Base-by-base conservation (phyloP, 495 filamentous ascomycete genomes). In the Terfezia claveryi region DNA sequence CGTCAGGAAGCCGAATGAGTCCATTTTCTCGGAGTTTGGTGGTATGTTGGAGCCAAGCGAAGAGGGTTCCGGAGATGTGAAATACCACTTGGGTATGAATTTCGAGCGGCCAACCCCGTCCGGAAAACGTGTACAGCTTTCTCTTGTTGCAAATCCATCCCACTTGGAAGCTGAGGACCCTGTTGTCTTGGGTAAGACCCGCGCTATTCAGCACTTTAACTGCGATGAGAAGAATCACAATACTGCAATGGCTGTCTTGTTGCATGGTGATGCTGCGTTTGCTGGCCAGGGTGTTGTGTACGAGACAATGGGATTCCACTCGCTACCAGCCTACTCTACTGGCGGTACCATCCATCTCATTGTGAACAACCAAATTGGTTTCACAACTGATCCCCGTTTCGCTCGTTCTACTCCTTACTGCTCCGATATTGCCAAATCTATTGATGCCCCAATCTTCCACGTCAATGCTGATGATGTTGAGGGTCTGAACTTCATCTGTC, bases 341-440 rank as follows among this genome's bases (percentile, higher is more conserved):
- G 91, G 91, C 63, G 91, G 91, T 63, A 98, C 91, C 53, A 86
- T 98, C 67, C 91, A 98, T 71, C 73, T 98, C 59, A 80, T 98
- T 51, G 87, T 96, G 61, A 98, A 98, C 79, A 98, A 98, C 76
- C 91, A 98, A 74, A 98, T 98, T 68, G 91, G 91, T 67, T 98
- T 98, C 76, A 98, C 91, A 54, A 98, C 91, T n/a, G 91, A 98
- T 68, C 91, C 91, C 60, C 87, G 91, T 56, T 96, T 89, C 68
- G 78, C 91, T 61, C 87, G 91, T 61, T 98, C 91, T 23, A 98
- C 91, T 51, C 85, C 91, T 55, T 98, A 98, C 76, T 98, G 91
- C 72, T 94, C 91, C 16, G 91, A 98, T 69, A 94, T 98, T 65
- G 92, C 91, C 66, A 98, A 96, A 75, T 81, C 88, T 23, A 94